phyloP scores from a whole-genome alignment of 208 protist genomes.

The Trypanosoma grayi region DNA sequence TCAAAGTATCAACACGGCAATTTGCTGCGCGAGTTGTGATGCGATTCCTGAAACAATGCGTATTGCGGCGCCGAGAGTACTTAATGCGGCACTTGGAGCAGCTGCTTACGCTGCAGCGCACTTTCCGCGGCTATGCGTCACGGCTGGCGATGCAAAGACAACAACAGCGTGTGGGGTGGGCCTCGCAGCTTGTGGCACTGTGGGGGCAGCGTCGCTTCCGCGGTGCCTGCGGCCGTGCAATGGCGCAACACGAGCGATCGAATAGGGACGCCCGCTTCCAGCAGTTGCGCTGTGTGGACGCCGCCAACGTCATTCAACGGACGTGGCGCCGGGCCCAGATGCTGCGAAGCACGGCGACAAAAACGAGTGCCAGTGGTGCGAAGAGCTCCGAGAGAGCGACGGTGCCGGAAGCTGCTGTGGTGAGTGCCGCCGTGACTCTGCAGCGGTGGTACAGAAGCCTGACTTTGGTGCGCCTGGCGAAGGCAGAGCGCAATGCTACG shows the following conservation, averaged over 20 bases:
- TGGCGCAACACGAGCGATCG: slow-evolving; percentile 9
- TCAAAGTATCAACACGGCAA: background rate
- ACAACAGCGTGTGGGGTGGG: background rate
- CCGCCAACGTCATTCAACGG: slow-evolving; percentile 48
- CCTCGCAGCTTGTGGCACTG: background rate
- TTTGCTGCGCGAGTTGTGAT: slow-evolving; percentile 21
- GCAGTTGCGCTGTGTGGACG: slow-evolving; percentile 28
- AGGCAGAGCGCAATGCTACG: background rate
- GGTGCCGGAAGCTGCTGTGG: background rate
- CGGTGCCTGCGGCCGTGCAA: slow-evolving; percentile 6
- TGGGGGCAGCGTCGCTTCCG: slow-evolving; percentile 9
- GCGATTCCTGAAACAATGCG: slow-evolving; percentile 20
- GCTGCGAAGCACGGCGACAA: background rate
- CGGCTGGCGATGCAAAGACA: slow-evolving; percentile 5
- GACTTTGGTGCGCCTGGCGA: background rate
- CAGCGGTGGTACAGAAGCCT: slow-evolving; percentile 6
- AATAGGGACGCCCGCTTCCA: slow-evolving; percentile 1
- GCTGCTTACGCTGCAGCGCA: slow-evolving; percentile 23
- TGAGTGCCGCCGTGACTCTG: slow-evolving; percentile 5
- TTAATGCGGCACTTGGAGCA: slow-evolving; percentile 12
- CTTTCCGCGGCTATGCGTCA: slow-evolving; percentile 15
- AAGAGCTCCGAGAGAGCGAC: too few species aligned
- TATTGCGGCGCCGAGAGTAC: slow-evolving; percentile 8
- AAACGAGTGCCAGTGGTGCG: background rate
- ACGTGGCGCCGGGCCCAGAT: slow-evolving; percentile 29